phyloP scores from a whole-genome alignment of 352 stramenopile genomes.

The Phytophthora cryptogea region DNA sequence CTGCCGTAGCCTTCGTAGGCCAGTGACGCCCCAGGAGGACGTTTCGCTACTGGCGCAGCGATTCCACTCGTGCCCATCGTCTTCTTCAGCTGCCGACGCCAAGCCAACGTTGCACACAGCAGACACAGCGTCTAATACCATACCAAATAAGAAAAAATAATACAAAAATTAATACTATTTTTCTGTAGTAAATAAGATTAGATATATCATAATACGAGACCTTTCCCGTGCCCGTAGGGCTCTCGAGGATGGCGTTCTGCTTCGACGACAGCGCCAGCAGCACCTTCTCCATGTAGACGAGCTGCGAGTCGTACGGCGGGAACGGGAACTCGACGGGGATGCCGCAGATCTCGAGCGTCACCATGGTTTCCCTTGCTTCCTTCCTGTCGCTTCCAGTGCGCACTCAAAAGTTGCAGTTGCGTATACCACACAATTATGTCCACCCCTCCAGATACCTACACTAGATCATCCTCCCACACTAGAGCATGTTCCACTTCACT shows the following conservation, averaged over 20 bases:
- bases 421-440: slow-evolving; percentile 12
- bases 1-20: slow-evolving; percentile 64
- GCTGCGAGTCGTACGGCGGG: slow-evolving; percentile 96
- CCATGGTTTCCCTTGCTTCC: slow-evolving; percentile 40
- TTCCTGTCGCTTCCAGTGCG: background rate
- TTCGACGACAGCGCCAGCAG: slow-evolving; percentile 89
- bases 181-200: background rate
- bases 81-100: slow-evolving; percentile 83
- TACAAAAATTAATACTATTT: background rate
- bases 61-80: slow-evolving; percentile 28
- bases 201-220: slow-evolving; percentile 29
- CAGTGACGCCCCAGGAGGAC: slow-evolving; percentile 13
- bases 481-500: slow-evolving; percentile 5
- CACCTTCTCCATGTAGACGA: slow-evolving; percentile 97
- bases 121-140: slow-evolving; percentile 93
- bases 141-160: background rate
- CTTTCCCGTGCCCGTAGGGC: slow-evolving; percentile 98
- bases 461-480: too few relatives aligned
- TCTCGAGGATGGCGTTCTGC: slow-evolving; percentile 98
- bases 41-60: background rate
- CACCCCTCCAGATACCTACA: too few relatives aligned
- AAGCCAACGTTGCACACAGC: slow-evolving; percentile 94
- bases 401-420: slow-evolving; percentile 30
- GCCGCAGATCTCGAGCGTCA: slow-evolving; percentile 84
- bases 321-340: slow-evolving; percentile 97